phyloP scores from a whole-genome alignment of 495 filamentous ascomycete species.

The Apiosordaria backusii region DNA sequence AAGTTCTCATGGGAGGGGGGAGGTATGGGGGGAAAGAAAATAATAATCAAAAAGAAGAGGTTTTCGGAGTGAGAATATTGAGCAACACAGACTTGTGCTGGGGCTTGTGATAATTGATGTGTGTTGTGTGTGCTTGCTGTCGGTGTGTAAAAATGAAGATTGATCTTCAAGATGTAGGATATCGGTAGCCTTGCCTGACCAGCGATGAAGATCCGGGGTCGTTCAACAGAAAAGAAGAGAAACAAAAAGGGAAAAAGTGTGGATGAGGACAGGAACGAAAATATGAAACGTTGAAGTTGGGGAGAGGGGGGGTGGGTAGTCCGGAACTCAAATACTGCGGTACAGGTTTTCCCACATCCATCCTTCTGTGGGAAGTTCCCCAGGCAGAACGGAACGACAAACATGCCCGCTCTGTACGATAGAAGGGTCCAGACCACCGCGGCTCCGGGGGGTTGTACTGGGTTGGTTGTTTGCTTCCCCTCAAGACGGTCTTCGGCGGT shows the following conservation, averaged over 20 bases:
- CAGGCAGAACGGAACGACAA: neutral
- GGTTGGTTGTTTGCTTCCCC: neutral
- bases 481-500: neutral
- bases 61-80: neutral
- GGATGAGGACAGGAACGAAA: neutral
- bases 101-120: too few species aligned
- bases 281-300: neutral
- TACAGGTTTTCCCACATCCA: neutral
- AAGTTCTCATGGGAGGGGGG: neutral
- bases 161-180: too few species aligned
- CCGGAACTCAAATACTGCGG: neutral
- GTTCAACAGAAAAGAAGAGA: neutral
- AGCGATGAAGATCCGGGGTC: too few species aligned
- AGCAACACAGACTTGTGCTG: too few species aligned
- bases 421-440: neutral
- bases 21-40: neutral
- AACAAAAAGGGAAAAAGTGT: neutral
- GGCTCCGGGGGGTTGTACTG: neutral
- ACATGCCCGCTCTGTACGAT: neutral
- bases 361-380: neutral
- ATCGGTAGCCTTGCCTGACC: too few species aligned
- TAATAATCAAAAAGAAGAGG: neutral
- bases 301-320: neutral
- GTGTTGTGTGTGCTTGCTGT: too few species aligned
- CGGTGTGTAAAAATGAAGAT: too few species aligned